Evolutionary conservation across 1,284 basidiomycete genomes (phyloP), one percentile per base, ranked within the genome.

Genomic region (Tilletia caries): DNA sequence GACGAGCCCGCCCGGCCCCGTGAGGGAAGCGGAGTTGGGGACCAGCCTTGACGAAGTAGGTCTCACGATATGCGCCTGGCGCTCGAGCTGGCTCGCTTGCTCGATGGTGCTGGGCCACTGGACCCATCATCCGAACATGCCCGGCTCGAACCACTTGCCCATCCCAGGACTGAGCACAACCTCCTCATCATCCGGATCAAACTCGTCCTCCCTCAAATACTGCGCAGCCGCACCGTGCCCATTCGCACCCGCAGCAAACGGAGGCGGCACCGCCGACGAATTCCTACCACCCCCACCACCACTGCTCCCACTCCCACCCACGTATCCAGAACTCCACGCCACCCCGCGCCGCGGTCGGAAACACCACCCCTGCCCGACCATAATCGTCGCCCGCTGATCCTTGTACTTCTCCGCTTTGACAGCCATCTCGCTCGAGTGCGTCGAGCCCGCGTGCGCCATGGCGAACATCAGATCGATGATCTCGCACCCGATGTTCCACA

Each of bases 361-460:
- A 20, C 27, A 34, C 58, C 58, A 62, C 29, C 58, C 58, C 18
- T 62, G 58, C 18, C 29, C 27, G 1, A 62, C 58, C 58, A 62
- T 62, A 23, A 62, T 62, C 13, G 58, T 29, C 29, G 58, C 58
- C 3, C 58, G 58, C 58, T 62, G 58, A 37, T 68, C 67, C 64
- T 64, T 68, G 32, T 32, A 68, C 25, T 64, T 68, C n/a, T 58
- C 54, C 44, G 54, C 46, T 43, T 73, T 34, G 29, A 70, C 73
- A 29, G 75, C 76, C 33, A 68, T 74, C 48, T 71, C 67, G 29
- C 69, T 65, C 33, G 76, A 71, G 37, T 77, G 76, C 52, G 68
- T 71, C 67, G 72, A 74, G 15, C 76, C 76, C 70, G 73, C 75
- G 66, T 74, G 70, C 65, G 72, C 72, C 72, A 77, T 75, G 1